phyloP scores from a whole-genome alignment of 2,329 filamentous ascomycete genomes.

The Sporothrix luriei region DNA sequence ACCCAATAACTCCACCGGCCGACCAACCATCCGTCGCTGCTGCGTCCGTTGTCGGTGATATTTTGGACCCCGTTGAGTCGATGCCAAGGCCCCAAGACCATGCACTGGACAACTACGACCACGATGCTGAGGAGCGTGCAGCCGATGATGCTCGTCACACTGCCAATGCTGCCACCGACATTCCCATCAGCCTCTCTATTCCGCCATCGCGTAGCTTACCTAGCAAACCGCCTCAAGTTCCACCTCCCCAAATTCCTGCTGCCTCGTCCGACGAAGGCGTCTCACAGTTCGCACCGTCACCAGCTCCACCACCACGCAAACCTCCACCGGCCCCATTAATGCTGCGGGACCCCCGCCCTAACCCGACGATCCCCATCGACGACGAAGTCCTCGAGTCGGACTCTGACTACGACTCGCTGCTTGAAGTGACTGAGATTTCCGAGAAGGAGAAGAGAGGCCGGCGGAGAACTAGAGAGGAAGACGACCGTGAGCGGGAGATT shows the following conservation, averaged over 20 bases:
- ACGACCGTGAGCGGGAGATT: constrained; percentile 75
- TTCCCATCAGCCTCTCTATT: constrained; percentile 55
- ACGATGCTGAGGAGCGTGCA: constrained; percentile 55
- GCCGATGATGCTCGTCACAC: constrained; percentile 52
- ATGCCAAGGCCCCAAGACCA: constrained; percentile 66
- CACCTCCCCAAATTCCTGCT: constrained; percentile 54
- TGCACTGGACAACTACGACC: constrained; percentile 59
- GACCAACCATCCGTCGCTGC: constrained; percentile 48
- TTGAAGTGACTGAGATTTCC: constrained; percentile 68
- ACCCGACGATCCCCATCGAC: constrained; percentile 46
- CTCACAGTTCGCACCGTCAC: constrained; percentile 55
- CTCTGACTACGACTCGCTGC: constrained; percentile 79
- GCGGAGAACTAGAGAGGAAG: constrained; percentile 82
- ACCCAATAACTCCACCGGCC: constrained; percentile 66
- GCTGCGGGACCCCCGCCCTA: constrained; percentile 55
- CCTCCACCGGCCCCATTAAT: constrained; percentile 83
- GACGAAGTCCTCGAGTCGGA: constrained; percentile 71
- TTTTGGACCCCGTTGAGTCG: constrained; percentile 58
- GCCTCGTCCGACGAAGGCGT: constrained; percentile 47
- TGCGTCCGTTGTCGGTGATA: constrained; percentile 52
- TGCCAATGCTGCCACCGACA: constrained; percentile 50
- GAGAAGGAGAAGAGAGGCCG: constrained; percentile 67
- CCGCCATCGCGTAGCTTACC: constrained; percentile 61
- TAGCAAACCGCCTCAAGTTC: constrained; percentile 54
- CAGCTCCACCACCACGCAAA: constrained; percentile 70